phyloP scores from a whole-genome alignment of 2,329 filamentous ascomycete genomes.

The Fusarium guadeloupense region DNA sequence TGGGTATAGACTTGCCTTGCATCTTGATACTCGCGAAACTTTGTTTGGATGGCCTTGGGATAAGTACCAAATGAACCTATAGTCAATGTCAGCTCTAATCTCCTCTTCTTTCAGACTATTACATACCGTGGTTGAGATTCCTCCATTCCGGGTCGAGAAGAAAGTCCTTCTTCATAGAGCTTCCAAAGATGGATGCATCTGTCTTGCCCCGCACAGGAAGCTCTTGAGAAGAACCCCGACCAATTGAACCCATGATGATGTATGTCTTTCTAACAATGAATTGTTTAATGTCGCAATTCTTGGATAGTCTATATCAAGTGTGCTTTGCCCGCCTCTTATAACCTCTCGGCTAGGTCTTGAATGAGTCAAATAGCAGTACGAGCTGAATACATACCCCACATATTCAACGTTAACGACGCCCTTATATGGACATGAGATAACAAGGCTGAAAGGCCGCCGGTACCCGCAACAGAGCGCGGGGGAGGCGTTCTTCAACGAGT shows the following conservation, averaged over 20 bases:
- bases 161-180: constrained; percentile 68
- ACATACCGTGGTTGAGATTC: constrained; percentile 81
- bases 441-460: constrained; percentile 7
- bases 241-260: constrained; percentile 37
- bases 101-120: neutral
- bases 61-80: constrained; percentile 82
- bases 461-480: constrained; percentile 24
- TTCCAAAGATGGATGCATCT: constrained; percentile 45
- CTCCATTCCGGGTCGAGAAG: constrained; percentile 72
- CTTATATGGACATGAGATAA: constrained; percentile 19
- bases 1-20: constrained; percentile 45
- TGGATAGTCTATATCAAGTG: neutral
- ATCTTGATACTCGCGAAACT: constrained; percentile 72
- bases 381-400: constrained; percentile 31
- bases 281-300: neutral
- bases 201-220: constrained; percentile 40
- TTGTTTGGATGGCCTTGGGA: constrained; percentile 68
- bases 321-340: constrained; percentile 15
- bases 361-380: constrained; percentile 31
- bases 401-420: constrained; percentile 37
- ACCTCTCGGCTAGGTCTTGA: neutral
- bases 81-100: neutral
- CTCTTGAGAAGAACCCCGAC: constrained; percentile 18
- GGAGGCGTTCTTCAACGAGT: neutral
- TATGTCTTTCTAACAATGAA: neutral